Evolutionary conservation across 257 asterid species (phyloP).

Genomic region (Mitragyna speciosa): DNA sequence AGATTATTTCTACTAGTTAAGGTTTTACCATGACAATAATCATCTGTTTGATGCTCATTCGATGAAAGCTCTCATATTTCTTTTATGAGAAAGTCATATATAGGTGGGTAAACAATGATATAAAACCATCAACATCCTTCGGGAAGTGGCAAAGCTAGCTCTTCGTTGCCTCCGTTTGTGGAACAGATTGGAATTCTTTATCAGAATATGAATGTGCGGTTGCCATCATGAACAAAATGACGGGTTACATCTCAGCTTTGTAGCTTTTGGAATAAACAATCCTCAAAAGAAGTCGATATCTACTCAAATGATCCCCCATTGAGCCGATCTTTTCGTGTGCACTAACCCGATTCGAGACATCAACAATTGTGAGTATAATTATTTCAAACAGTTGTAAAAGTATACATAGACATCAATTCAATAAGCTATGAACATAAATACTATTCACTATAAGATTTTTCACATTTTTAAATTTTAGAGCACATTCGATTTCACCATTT

Average conservation of each 20-base stretch:
- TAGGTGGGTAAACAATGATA: no score
- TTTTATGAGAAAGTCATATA: no score
- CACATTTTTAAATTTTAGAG: no score
- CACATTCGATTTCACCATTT: no score
- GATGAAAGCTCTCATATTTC: background rate
- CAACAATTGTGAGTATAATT: no score
- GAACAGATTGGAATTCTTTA: background rate
- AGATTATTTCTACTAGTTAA: background rate
- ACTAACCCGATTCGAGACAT: background rate
- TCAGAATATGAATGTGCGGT: background rate
- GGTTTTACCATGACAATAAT: background rate
- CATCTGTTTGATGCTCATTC: background rate
- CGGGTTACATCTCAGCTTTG: background rate
- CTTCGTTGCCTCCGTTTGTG: conserved; percentile 1
- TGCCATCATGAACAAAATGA: background rate
- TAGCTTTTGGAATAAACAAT: background rate
- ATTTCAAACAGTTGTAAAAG: no score
- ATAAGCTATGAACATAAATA: no score
- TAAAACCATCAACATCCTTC: no score
- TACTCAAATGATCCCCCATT: background rate
- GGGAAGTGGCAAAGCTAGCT: no score
- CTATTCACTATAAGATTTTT: no score
- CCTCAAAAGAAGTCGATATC: background rate
- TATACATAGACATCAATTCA: no score
- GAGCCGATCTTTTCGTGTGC: background rate